phyloP scores from a whole-genome alignment of 768 basidiomycete genomes.

The Termitomyces sp. region DNA sequence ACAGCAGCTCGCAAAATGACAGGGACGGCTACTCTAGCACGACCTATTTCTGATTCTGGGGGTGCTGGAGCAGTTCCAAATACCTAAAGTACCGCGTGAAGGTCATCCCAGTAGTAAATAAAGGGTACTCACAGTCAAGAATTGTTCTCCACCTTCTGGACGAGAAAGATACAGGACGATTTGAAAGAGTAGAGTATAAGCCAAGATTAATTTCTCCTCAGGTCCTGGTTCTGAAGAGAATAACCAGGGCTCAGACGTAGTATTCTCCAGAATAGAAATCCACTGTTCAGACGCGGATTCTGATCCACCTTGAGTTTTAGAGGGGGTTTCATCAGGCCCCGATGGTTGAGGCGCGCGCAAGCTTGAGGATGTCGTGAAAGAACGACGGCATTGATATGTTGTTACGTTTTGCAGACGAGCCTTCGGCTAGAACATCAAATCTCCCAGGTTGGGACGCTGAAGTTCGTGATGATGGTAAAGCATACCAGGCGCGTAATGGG shows the following conservation, averaged over 20 bases:
- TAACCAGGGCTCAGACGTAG: constrained; percentile 20
- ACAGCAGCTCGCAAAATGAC: constrained; percentile 17
- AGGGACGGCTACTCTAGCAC: constrained; percentile 18
- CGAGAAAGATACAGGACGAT: constrained; percentile 21
- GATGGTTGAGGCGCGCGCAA: neutral
- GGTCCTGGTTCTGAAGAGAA: constrained; percentile 5
- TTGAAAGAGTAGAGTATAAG: constrained; percentile 22
- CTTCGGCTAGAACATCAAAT: neutral
- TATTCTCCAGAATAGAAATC: constrained; percentile 20
- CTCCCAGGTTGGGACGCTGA: neutral
- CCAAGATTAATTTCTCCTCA: constrained; percentile 14
- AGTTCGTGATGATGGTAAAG: neutral
- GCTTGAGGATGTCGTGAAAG: constrained; percentile 2
- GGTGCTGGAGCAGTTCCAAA: constrained; percentile 19
- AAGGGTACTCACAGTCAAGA: constrained; percentile 14
- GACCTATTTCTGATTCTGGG: constrained; percentile 21
- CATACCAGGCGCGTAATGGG: neutral
- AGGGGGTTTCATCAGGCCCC: neutral
- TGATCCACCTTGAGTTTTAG: neutral
- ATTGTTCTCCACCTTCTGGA: constrained; percentile 16
- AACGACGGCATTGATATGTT: neutral
- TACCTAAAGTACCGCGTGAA: constrained; percentile 10
- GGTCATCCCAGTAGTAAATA: neutral
- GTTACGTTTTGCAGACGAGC: neutral
- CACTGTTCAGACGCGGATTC: constrained; percentile 9